Evolutionary conservation across 2,329 filamentous ascomycete genomes (phyloP).

Genomic region (Exophiala xenobiotica): DNA sequence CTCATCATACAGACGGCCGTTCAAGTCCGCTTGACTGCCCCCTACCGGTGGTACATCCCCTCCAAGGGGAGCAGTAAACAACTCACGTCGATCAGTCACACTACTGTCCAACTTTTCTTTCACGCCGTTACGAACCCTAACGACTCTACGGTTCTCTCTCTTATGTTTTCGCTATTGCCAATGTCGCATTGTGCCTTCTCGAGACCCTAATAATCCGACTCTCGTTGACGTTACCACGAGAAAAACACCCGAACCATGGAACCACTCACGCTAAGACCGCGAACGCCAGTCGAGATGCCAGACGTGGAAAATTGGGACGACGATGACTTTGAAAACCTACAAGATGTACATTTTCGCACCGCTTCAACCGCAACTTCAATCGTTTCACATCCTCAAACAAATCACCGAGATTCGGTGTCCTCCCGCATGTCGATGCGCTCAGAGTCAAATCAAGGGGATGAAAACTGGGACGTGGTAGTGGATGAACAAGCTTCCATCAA

Average conservation of each 20-base stretch:
- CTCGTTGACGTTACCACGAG: background rate
- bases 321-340: slow-evolving; percentile 49
- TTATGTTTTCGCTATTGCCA: slow-evolving; percentile 9
- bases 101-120: slow-evolving; percentile 13
- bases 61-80: slow-evolving; percentile 21
- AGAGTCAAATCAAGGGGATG: slow-evolving; percentile 71
- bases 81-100: slow-evolving; percentile 7
- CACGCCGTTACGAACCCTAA: slow-evolving; percentile 19
- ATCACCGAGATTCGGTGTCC: slow-evolving; percentile 72
- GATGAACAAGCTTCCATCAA: slow-evolving; percentile 81
- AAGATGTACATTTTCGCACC: slow-evolving; percentile 47
- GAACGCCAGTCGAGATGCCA: slow-evolving; percentile 37
- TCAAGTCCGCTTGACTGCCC: slow-evolving; percentile 16
- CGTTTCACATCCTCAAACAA: slow-evolving; percentile 41
- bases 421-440: slow-evolving; percentile 80
- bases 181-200: slow-evolving; percentile 6
- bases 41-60: slow-evolving; percentile 18
- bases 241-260: slow-evolving; percentile 37
- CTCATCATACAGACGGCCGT: slow-evolving; percentile 14
- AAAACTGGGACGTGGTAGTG: slow-evolving; percentile 84
- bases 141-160: slow-evolving; percentile 13
- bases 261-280: slow-evolving; percentile 36
- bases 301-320: slow-evolving; percentile 52
- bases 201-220: slow-evolving; percentile 6
- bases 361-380: slow-evolving; percentile 48